Percentiles rank a stretch among this genome's conserved stretches.
phyloP scores from a whole-genome alignment of 768 basidiomycete species.

The Erythrobasidium yunnanense region DNA sequence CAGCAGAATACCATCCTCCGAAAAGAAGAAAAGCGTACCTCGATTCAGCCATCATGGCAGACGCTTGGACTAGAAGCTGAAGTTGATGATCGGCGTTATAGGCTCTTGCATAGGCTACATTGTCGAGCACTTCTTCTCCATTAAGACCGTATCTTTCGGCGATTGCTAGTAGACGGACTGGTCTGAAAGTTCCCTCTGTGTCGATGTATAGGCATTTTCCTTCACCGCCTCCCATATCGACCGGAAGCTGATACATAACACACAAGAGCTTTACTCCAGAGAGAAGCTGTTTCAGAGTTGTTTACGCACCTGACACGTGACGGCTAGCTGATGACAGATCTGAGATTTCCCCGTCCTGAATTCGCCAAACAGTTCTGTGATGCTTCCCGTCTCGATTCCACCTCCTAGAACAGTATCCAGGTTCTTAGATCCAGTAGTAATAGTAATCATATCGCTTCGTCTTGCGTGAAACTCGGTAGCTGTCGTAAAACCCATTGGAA shows the following conservation, averaged over 20 bases:
- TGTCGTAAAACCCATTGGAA: slow-evolving; percentile 94
- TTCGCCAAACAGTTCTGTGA: slow-evolving; percentile 96
- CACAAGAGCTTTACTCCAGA: not conserved
- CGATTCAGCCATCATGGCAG: slow-evolving; percentile 98
- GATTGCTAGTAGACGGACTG: slow-evolving; percentile 81
- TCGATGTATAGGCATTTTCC: slow-evolving; percentile 99
- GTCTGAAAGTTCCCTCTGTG: slow-evolving; percentile 97
- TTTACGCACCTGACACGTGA: slow-evolving; percentile 67
- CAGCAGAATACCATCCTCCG: not conserved
- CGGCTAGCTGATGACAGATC: slow-evolving; percentile 92
- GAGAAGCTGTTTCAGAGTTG: too few species aligned
- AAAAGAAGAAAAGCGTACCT: slow-evolving; percentile 50
- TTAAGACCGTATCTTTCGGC: slow-evolving; percentile 94
- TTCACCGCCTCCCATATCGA: slow-evolving; percentile 96
- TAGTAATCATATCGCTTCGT: slow-evolving; percentile 85
- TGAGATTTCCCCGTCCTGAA: slow-evolving; percentile 98
- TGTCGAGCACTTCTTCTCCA: slow-evolving; percentile 94
- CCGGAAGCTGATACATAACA: slow-evolving; percentile 53
- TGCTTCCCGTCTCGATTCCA: slow-evolving; percentile 97
- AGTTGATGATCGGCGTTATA: slow-evolving; percentile 98
- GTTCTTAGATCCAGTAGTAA: slow-evolving; percentile 92
- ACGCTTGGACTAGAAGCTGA: slow-evolving; percentile 74
- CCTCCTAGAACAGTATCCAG: slow-evolving; percentile 91
- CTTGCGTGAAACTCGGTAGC: slow-evolving; percentile 95
- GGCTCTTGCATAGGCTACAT: slow-evolving; percentile 93